A percentile compares a stretch with the other conserved stretches of the same genome.
Conservation (phyloP, 2,329 filamentous ascomycete genomes). For the Chaetothyriales sp. region DNA sequence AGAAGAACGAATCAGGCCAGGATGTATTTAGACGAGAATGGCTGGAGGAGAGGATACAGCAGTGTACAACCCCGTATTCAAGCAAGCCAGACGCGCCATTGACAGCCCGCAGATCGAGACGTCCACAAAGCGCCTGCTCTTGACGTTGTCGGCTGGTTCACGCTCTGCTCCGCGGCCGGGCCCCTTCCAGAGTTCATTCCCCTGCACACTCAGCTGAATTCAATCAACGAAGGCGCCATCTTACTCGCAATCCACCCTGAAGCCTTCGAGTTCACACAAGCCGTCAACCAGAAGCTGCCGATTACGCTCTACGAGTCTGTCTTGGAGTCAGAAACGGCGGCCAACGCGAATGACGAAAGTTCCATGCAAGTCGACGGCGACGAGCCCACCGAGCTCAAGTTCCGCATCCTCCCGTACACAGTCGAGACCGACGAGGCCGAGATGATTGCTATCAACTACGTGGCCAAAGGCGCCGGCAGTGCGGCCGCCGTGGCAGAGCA, state of each 20-base stretch:
- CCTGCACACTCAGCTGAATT: constrained; percentile 60
- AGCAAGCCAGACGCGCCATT: constrained; percentile 1
- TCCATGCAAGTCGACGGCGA: constrained; percentile 55
- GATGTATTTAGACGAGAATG: constrained; percentile 53
- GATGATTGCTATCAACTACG: constrained; percentile 93
- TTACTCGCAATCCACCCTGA: constrained; percentile 76
- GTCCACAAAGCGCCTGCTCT: constrained; percentile 76
- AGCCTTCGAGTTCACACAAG: constrained; percentile 33
- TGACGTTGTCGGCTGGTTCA: constrained; percentile 87
- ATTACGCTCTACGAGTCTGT: constrained; percentile 82
- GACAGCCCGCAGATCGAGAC: constrained; percentile 52
- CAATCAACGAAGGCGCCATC: constrained; percentile 66
- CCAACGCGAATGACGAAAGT: constrained; percentile 32
- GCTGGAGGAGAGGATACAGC: constrained; percentile 66
- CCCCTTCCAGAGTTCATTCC: constrained; percentile 55
- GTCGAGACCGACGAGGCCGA: constrained; percentile 92
- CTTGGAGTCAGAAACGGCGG: constrained; percentile 48
- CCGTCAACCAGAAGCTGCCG: constrained; percentile 67
- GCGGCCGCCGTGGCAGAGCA: constrained; percentile 40
- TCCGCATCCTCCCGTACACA: constrained; percentile 70
- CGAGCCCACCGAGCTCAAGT: constrained; percentile 49
- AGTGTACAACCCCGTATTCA: constrained; percentile 48
- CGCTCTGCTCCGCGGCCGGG: constrained; percentile 57
- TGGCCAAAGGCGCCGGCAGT: constrained; percentile 71
- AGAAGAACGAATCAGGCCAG: constrained; percentile 38